Evolutionary conservation across 768 basidiomycete genomes (phyloP).

Genomic region (Chalciporus sphaerocephalus): DNA sequence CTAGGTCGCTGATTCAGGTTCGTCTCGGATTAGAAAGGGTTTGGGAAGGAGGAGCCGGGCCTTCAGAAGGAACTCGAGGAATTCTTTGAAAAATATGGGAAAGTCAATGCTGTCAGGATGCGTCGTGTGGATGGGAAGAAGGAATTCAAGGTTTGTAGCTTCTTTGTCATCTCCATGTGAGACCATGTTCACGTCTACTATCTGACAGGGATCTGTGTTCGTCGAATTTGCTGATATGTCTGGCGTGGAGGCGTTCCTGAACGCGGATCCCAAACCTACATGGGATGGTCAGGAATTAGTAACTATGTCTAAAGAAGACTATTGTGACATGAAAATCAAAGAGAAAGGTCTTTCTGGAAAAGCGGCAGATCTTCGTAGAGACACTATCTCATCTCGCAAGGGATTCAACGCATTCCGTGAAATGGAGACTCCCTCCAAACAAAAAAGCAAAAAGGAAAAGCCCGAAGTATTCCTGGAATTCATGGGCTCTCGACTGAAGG

Average conservation of each 20-base stretch:
- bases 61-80: constrained; percentile 72
- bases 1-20: background rate
- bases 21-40: constrained; percentile 68
- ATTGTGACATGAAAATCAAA: constrained; percentile 94
- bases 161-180: background rate
- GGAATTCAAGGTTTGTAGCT: constrained; percentile 72
- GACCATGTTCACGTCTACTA: background rate
- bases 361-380: constrained; percentile 56
- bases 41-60: constrained; percentile 59
- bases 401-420: constrained; percentile 83
- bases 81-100: constrained; percentile 77
- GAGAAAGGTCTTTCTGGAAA: constrained; percentile 85
- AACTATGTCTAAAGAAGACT: constrained; percentile 85
- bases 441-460: constrained; percentile 35
- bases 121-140: constrained; percentile 73
- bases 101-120: constrained; percentile 81
- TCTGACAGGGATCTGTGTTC: constrained; percentile 82
- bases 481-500: constrained; percentile 64
- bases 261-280: constrained; percentile 73
- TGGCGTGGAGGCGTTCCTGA: constrained; percentile 70
- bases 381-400: constrained; percentile 44
- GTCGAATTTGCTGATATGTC: constrained; percentile 76
- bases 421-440: constrained; percentile 43
- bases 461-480: constrained; percentile 72
- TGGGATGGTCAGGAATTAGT: constrained; percentile 75